These are phyloP conservation scores for Globisporangium cederbergense DNA, from an alignment of 352 stramenopile species.

Conservation along the genomic window DNA sequence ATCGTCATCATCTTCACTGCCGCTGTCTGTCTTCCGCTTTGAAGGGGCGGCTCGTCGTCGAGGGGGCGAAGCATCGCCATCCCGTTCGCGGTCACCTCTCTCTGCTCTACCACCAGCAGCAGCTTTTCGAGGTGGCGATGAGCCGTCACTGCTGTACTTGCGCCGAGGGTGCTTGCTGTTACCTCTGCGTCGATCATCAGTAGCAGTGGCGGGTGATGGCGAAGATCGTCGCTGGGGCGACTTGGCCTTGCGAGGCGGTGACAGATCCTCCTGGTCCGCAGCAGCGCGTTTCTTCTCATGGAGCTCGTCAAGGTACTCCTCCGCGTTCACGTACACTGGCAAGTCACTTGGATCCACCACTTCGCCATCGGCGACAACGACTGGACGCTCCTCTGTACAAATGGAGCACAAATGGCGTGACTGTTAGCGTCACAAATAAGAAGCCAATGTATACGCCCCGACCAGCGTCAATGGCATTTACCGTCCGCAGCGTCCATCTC, in stretches of 20 bases:
- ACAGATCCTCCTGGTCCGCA: conserved; percentile 36
- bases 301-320: conserved; percentile 59
- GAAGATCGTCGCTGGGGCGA: neutral
- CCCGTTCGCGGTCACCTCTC: neutral
- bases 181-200: neutral
- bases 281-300: conserved; percentile 22
- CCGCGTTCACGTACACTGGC: conserved; percentile 68
- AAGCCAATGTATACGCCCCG: neutral
- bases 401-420: neutral
- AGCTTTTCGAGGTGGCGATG: conserved; percentile 16
- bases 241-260: conserved; percentile 40
- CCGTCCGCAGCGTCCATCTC: conserved; percentile 54
- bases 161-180: neutral
- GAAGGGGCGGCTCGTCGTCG: conserved; percentile 10
- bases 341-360: conserved; percentile 59
- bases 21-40: neutral
- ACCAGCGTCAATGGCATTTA: conserved; percentile 10
- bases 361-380: conserved; percentile 44
- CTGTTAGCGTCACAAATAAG: neutral
- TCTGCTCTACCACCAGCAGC: neutral
- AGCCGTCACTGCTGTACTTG: conserved; percentile 19
- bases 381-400: conserved; percentile 29
- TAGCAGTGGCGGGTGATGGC: neutral
- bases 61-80: conserved; percentile 30
- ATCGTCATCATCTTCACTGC: conserved; percentile 20